phyloP scores from a whole-genome alignment of 371 early-diverging fungal genomes.

The Blastocladiella emersonii region DNA sequence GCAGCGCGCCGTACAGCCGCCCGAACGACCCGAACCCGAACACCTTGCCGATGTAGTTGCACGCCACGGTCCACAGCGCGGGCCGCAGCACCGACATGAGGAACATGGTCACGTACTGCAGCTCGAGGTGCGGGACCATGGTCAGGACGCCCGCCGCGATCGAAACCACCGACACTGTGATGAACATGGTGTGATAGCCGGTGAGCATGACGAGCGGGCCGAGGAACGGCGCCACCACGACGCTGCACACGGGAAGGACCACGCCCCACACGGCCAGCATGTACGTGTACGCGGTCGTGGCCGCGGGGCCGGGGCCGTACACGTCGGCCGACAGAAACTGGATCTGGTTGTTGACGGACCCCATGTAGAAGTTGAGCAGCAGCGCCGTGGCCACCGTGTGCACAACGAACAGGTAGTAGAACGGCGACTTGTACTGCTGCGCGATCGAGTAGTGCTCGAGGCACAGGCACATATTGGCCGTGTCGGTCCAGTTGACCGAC shows the following conservation, averaged over 20 bases:
- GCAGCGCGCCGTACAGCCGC: neutral
- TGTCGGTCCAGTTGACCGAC: neutral
- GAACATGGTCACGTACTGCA: neutral
- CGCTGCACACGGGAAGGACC: neutral
- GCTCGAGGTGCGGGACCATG: neutral
- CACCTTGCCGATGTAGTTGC: conserved; percentile 1
- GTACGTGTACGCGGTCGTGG: neutral
- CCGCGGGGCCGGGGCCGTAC: neutral
- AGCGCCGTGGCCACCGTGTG: neutral
- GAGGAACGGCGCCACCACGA: neutral
- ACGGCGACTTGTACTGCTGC: neutral
- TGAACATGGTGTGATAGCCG: neutral
- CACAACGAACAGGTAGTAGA: neutral
- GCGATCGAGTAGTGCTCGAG: neutral
- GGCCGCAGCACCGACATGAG: neutral
- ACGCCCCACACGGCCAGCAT: neutral
- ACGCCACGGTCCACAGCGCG: neutral
- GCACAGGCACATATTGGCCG: neutral
- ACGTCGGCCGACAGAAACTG: neutral
- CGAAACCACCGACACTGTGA: neutral
- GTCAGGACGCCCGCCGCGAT: neutral
- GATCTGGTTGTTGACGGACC: neutral
- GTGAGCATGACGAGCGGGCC: neutral
- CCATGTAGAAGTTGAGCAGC: neutral
- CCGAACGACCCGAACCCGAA: conserved; percentile 1